Conservation (phyloP, 139 green algal genomes). For the Chlorella sp. region DNA sequence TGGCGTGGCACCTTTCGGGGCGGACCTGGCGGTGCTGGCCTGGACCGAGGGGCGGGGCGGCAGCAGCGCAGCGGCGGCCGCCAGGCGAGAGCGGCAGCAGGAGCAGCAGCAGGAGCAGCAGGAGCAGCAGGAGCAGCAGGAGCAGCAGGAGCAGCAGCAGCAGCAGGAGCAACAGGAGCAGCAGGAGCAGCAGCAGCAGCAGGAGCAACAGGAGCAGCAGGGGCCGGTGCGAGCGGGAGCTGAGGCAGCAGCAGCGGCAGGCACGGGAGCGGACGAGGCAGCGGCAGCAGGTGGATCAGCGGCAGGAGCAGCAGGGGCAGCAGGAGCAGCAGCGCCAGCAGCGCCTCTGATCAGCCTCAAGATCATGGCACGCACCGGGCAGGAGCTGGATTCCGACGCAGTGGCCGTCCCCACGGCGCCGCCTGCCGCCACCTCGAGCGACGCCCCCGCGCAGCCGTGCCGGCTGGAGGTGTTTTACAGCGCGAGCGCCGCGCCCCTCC, state of each 20-base stretch:
- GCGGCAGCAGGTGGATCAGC: slow-evolving; percentile 12
- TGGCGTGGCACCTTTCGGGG: slow-evolving; percentile 76
- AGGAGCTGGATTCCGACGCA: slow-evolving; percentile 31
- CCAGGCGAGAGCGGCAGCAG: neutral
- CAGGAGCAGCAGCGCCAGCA: slow-evolving; percentile 7
- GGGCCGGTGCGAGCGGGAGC: neutral
- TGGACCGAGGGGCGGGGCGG: slow-evolving; percentile 24
- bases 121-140: neutral
- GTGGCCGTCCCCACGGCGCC: slow-evolving; percentile 15
- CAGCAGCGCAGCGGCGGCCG: neutral
- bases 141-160: slow-evolving; percentile 22
- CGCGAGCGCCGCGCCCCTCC: neutral
- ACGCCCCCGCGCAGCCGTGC: neutral
- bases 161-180: slow-evolving; percentile 12
- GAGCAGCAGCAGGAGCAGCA: slow-evolving; percentile 11
- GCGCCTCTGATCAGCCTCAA: slow-evolving; percentile 38
- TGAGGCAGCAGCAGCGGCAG: neutral
- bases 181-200: neutral
- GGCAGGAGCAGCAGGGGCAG: slow-evolving; percentile 6
- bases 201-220: slow-evolving; percentile 24
- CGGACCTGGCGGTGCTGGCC: slow-evolving; percentile 66
- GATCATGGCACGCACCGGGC: neutral
- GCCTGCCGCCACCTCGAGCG: neutral
- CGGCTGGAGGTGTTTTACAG: neutral
- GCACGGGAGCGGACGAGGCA: neutral